These are phyloP conservation scores for Prototheca cutis DNA, from an alignment of 163 green algal species.

Conservation along the genomic window DNA sequence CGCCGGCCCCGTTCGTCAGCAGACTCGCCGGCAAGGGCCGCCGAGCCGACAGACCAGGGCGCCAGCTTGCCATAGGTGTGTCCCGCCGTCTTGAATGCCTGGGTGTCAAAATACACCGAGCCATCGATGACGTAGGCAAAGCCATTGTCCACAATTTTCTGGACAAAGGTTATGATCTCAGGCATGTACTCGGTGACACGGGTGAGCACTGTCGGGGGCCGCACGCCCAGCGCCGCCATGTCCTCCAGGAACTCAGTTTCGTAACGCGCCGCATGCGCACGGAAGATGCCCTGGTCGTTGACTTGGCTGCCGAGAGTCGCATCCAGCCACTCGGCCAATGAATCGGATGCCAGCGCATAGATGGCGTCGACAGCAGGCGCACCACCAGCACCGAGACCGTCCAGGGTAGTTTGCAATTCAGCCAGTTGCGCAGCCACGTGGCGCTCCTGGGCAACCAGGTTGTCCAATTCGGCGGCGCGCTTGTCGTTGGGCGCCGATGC, in stretches of 20 bases:
- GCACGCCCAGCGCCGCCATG: conserved; percentile 72
- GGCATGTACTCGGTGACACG: conserved; percentile 92
- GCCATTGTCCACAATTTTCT: conserved; percentile 72
- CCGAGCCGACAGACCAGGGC: conserved; percentile 72
- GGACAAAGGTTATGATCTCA: conserved; percentile 77
- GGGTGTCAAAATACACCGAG: conserved; percentile 96
- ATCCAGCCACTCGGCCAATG: conserved; percentile 70
- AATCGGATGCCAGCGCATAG: conserved; percentile 52
- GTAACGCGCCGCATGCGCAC: conserved; percentile 61
- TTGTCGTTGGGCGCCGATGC: neutral
- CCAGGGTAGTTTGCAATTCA: conserved; percentile 5
- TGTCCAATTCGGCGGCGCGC: conserved; percentile 25
- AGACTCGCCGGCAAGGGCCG: conserved; percentile 63
- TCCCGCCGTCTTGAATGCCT: conserved; percentile 65
- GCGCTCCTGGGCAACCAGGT: conserved; percentile 34
- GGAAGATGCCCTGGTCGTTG: conserved; percentile 73
- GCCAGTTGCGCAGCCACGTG: conserved; percentile 44
- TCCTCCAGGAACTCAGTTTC: conserved; percentile 84
- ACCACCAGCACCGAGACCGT: neutral
- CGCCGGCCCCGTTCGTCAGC: conserved; percentile 75
- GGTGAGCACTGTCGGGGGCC: conserved; percentile 69
- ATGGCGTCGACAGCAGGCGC: conserved; percentile 25
- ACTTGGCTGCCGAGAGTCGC: conserved; percentile 43
- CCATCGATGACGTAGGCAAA: conserved; percentile 76
- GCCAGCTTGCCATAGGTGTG: conserved; percentile 94